These are phyloP conservation scores for Boletellus sp. DNA, from an alignment of 768 basidiomycete species.

Conservation along the genomic window DNA sequence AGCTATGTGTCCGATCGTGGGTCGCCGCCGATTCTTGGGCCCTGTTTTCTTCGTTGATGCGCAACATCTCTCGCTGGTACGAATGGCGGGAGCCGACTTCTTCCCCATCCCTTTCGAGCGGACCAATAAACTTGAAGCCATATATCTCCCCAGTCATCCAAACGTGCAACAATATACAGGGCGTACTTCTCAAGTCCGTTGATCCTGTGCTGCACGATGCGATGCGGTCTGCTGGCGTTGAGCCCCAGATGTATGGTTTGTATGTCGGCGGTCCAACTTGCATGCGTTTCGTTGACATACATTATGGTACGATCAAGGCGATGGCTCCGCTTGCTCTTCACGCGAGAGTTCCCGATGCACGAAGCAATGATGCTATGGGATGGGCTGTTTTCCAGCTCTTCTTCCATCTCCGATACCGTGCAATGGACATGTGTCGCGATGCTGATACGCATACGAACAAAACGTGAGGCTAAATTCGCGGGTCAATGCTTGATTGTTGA, in stretches of 20 bases:
- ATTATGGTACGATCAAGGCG: constrained; percentile 54
- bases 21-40: constrained; percentile 86
- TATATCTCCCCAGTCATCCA: constrained; percentile 84
- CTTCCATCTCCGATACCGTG: constrained; percentile 71
- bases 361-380: constrained; percentile 94
- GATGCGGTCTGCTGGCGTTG: constrained; percentile 78
- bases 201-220: constrained; percentile 78
- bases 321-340: constrained; percentile 91
- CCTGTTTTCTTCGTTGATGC: constrained; percentile 80
- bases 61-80: constrained; percentile 72
- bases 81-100: constrained; percentile 55
- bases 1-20: constrained; percentile 64
- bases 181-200: constrained; percentile 62
- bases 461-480: constrained; percentile 50
- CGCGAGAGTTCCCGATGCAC: constrained; percentile 80
- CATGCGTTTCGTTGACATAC: constrained; percentile 14
- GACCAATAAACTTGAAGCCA: constrained; percentile 48
- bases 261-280: constrained; percentile 38
- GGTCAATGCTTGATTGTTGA: constrained; percentile 7
- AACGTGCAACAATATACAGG: constrained; percentile 78
- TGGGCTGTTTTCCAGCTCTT: constrained; percentile 78
- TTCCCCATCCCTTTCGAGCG: constrained; percentile 32
- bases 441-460: constrained; percentile 90
- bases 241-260: constrained; percentile 97
- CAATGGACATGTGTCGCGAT: constrained; percentile 92